Evolutionary conservation across 2,329 filamentous ascomycete species (phyloP).

Genomic region (Clonostachys chloroleuca): DNA sequence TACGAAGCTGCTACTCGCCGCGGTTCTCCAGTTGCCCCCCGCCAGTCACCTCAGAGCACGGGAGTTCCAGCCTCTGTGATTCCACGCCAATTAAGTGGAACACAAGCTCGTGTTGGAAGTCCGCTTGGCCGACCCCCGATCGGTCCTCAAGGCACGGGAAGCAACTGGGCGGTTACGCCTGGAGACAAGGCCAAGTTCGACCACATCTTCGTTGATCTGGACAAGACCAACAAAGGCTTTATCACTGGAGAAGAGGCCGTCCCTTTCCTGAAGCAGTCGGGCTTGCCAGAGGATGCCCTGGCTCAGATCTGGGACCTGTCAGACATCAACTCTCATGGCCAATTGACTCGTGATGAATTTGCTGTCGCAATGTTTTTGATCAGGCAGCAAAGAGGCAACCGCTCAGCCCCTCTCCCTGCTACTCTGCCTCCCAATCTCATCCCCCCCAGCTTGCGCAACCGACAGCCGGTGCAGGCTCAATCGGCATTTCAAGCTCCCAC

Average conservation of each 20-base stretch:
- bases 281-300: slow-evolving; percentile 80
- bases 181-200: slow-evolving; percentile 88
- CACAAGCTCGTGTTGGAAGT: slow-evolving; percentile 58
- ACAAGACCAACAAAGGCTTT: slow-evolving; percentile 74
- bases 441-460: slow-evolving; percentile 77
- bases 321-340: slow-evolving; percentile 87
- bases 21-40: slow-evolving; percentile 29
- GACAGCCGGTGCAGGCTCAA: slow-evolving; percentile 29
- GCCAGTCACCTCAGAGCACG: slow-evolving; percentile 47
- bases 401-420: slow-evolving; percentile 60
- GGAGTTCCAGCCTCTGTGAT: slow-evolving; percentile 55
- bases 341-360: slow-evolving; percentile 84
- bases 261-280: slow-evolving; percentile 87
- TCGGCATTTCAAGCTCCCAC: slow-evolving; percentile 48
- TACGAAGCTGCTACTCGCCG: slow-evolving; percentile 86
- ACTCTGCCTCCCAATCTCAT: slow-evolving; percentile 77
- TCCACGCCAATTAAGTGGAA: slow-evolving; percentile 77
- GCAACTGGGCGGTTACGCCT: slow-evolving; percentile 78
- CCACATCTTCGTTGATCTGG: slow-evolving; percentile 76
- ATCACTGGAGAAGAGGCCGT: slow-evolving; percentile 96
- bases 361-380: slow-evolving; percentile 98
- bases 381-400: slow-evolving; percentile 76
- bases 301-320: slow-evolving; percentile 97
- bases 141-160: slow-evolving; percentile 33
- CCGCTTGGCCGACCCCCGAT: slow-evolving; percentile 48